Evolutionary conservation across 202 grass and related monocot genomes (phyloP), one percentile per base, ranked within the genome.

Genomic region (Schoenoplectus tabernaemontani): DNA sequence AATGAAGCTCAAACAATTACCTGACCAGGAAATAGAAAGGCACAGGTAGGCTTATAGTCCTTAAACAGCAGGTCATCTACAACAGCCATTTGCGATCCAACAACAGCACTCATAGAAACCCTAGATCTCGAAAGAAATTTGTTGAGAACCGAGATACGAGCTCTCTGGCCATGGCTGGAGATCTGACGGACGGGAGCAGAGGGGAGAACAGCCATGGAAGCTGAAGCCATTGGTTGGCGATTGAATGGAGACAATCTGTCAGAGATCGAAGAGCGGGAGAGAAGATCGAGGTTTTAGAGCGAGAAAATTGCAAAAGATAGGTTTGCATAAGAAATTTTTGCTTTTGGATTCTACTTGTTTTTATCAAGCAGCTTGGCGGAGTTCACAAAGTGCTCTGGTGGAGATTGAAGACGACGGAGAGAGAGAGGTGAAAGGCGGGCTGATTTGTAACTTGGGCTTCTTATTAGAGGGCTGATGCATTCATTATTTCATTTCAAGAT

Each of bases 1-100:
- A 78, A 69, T 64, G 38, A 26, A 36, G 82, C 59, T 77, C 33
- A 74, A 54, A 5, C 17, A 34, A 54, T 57, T 86, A 99, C 96
- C 90, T 99, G 96, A 4, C 96, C 96, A 4, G 96, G 96, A 87
- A 96, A 99, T 50, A 99, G 64, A 81, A 99, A 99, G 11, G 92
- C 92, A 78, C 86, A 84, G 53, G 85, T 84, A 62, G 91, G 89
- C 64, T 89, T 95, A 78, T 92, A 99, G 26, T 93, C 88, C 34
- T 86, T 86, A 78, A 99, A 99, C 54, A 95, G 83, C 59, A 65
- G 38, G 59, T 88, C 81, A 78, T 97, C 90, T 0, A 81, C 75
- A 0, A 73, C 85, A 2, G 80, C 82, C 20, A 84, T 82, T 65
- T 85, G 82, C 12, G 91, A 92, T 23, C 91, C 88, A 4, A 86